These are phyloP conservation scores for Lactarius akahatsu DNA, from an alignment of 768 basidiomycete genomes.

Conservation along the genomic window DNA sequence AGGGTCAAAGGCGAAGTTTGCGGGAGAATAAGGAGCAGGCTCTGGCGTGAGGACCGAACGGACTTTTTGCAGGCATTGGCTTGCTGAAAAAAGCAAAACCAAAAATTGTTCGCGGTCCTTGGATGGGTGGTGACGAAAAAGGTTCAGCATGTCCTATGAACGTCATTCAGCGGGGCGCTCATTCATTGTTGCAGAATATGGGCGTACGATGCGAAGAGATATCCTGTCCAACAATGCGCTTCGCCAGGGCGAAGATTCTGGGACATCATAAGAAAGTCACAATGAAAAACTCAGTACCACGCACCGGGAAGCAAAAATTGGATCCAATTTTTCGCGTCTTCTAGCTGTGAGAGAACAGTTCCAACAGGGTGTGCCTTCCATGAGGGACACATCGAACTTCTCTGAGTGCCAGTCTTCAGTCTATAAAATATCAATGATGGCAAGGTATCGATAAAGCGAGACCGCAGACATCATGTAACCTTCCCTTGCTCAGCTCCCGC, in stretches of 20 bases:
- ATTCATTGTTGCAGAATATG: background rate
- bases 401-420: conserved; percentile 89
- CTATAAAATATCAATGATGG: conserved; percentile 41
- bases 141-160: conserved; percentile 49
- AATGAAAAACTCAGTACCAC: background rate
- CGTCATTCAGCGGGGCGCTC: background rate
- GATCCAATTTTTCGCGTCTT: conserved; percentile 65
- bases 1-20: conserved; percentile 60
- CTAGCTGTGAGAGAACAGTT: conserved; percentile 53
- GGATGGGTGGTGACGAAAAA: conserved; percentile 46
- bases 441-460: conserved; percentile 14
- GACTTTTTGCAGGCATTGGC: conserved; percentile 43
- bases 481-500: conserved; percentile 75
- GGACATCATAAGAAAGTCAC: background rate
- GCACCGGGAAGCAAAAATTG: conserved; percentile 29
- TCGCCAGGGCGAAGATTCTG: conserved; percentile 26
- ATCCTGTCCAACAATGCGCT: conserved; percentile 24
- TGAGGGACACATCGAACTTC: conserved; percentile 76
- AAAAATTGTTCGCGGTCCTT: conserved; percentile 41
- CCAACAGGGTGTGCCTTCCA: conserved; percentile 62
- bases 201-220: conserved; percentile 25
- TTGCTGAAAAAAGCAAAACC: conserved; percentile 42
- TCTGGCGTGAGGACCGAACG: conserved; percentile 39
- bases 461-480: conserved; percentile 65
- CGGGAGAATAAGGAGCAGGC: conserved; percentile 47